A percentile compares a stretch with the other conserved stretches of the same genome.
Conservation (phyloP, 352 stramenopile genomes). For the Globisporangium megalacanthum region DNA sequence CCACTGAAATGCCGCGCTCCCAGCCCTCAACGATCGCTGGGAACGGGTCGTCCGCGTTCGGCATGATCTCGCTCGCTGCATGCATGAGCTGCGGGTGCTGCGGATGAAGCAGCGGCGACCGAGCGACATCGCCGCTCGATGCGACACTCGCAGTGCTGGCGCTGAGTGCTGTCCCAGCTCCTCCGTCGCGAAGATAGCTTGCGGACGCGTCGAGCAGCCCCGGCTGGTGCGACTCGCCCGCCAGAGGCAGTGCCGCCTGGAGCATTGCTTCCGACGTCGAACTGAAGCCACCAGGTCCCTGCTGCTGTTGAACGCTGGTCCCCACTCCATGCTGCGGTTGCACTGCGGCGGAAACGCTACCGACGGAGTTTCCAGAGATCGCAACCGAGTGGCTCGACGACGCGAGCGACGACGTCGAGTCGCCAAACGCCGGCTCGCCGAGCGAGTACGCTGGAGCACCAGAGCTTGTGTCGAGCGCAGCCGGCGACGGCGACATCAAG, state of each 20-base stretch:
- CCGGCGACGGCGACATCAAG: conserved; percentile 10
- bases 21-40: conserved; percentile 36
- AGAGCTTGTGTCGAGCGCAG: conserved; percentile 1
- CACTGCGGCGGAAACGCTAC: not conserved
- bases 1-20: conserved; percentile 57
- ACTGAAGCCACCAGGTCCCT: not conserved
- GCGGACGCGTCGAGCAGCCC: conserved; percentile 2
- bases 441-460: conserved; percentile 10
- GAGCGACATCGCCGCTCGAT: conserved; percentile 19
- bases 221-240: not conserved
- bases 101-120: conserved; percentile 23
- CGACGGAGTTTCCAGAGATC: not conserved
- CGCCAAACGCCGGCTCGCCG: conserved; percentile 9
- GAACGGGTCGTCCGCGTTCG: conserved; percentile 33
- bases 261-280: conserved; percentile 3
- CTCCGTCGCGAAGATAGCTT: conserved; percentile 5
- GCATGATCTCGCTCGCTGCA: conserved; percentile 34
- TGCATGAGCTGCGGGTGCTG: conserved; percentile 25
- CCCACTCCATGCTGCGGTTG: not conserved
- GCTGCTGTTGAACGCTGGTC: not conserved
- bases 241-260: not conserved
- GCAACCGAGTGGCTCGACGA: not conserved
- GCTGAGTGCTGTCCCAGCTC: conserved; percentile 11
- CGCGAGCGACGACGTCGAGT: conserved; percentile 7
- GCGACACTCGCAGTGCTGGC: conserved; percentile 20